Percentiles rank a stretch among this genome's conserved stretches.
Conservation (phyloP, 495 filamentous ascomycete genomes). For the Acidiella bohemica region DNA sequence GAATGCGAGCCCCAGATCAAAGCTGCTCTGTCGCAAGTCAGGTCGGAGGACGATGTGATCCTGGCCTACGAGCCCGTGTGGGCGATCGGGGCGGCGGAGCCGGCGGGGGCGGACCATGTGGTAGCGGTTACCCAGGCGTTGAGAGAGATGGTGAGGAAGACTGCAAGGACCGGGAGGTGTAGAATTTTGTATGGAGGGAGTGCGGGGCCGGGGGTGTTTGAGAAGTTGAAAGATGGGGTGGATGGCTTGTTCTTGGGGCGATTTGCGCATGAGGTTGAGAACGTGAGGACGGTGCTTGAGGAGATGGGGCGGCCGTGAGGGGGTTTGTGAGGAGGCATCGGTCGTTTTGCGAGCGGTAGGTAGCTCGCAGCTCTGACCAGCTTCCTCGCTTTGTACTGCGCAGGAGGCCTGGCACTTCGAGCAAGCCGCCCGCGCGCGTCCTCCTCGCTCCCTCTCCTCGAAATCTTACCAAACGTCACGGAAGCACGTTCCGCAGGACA, state of each 20-base stretch:
- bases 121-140: conserved; percentile 52
- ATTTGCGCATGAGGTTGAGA: conserved; percentile 62
- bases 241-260: conserved; percentile 74
- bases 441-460: no score
- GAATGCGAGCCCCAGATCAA: conserved; percentile 54
- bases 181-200: conserved; percentile 70
- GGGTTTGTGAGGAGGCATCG: no score
- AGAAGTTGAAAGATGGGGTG: conserved; percentile 47
- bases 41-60: conserved; percentile 50
- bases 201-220: conserved; percentile 64
- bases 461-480: no score
- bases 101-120: conserved; percentile 62
- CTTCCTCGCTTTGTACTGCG: no score
- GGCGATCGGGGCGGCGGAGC: conserved; percentile 65
- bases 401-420: no score
- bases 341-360: no score
- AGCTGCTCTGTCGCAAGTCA: conserved; percentile 44
- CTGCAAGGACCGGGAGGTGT: conserved; percentile 34
- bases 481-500: no score
- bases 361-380: no score
- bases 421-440: no score
- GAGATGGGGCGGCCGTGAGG: no score
- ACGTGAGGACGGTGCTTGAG: conserved; percentile 50
- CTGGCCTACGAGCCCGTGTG: conserved; percentile 83
- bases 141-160: conserved; percentile 27